Conservation (phyloP, 2,329 filamentous ascomycete genomes). For the Colletotrichum sp. region DNA sequence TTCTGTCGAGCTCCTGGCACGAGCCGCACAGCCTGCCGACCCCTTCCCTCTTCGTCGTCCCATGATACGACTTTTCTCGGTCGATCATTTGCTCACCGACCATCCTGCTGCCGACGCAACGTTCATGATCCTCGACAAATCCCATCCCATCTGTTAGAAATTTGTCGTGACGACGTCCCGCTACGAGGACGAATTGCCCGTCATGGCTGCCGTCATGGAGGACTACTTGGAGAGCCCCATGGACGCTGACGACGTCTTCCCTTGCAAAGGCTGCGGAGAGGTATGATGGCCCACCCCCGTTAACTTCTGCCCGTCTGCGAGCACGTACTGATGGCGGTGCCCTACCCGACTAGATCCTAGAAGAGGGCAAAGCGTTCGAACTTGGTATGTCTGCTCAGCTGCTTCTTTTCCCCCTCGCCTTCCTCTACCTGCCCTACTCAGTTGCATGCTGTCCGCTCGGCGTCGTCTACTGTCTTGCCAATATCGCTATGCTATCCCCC, state of each 20-base stretch:
- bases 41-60: not conserved
- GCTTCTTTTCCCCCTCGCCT: not conserved
- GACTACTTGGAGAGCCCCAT: conserved; percentile 69
- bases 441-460: not conserved
- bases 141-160: conserved; percentile 2
- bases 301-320: conserved; percentile 7
- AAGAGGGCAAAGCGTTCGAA: conserved; percentile 98
- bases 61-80: conserved; percentile 10
- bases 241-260: conserved; percentile 84
- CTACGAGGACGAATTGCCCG: conserved; percentile 23
- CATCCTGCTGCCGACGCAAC: not conserved
- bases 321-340: conserved; percentile 19
- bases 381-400: conserved; percentile 67
- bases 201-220: conserved; percentile 58
- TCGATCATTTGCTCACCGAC: not conserved
- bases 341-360: conserved; percentile 73
- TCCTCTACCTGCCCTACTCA: not conserved
- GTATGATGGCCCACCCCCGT: conserved; percentile 51
- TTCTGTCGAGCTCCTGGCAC: conserved; percentile 15
- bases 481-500: conserved; percentile 3
- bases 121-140: conserved; percentile 16
- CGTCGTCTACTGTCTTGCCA: not conserved
- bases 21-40: conserved; percentile 16
- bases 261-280: conserved; percentile 93
- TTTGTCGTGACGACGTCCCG: conserved; percentile 14